Evolutionary conservation across 352 stramenopile species (phyloP).

Genomic region (Achlya hypogyna): DNA sequence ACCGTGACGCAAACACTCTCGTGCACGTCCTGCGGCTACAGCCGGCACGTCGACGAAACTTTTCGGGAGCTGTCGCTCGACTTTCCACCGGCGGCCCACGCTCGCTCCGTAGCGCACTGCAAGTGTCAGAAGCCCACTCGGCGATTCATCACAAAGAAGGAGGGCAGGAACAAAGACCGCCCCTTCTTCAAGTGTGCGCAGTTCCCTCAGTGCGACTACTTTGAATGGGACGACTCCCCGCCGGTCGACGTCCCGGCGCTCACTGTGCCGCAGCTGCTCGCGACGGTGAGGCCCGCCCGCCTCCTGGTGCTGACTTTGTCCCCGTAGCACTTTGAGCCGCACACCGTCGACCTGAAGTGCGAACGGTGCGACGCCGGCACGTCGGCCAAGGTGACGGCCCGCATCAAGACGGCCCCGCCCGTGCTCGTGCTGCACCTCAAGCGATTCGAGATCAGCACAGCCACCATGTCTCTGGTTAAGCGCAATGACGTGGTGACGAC

Average conservation of each 20-base stretch:
- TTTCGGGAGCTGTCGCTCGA: constrained; percentile 85
- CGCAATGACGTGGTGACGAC: constrained; percentile 67
- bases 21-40: constrained; percentile 69
- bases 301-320: not conserved
- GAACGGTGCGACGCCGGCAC: constrained; percentile 73
- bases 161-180: constrained; percentile 3
- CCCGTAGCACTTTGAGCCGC: constrained; percentile 59
- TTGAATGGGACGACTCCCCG: not conserved
- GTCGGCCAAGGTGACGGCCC: constrained; percentile 47
- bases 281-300: not conserved
- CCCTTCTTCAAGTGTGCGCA: constrained; percentile 15
- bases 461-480: constrained; percentile 62
- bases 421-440: constrained; percentile 79
- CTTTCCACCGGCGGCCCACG: constrained; percentile 28
- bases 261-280: not conserved
- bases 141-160: constrained; percentile 15
- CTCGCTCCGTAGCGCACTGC: constrained; percentile 24
- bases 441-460: constrained; percentile 72
- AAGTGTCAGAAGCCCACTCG: constrained; percentile 15
- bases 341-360: constrained; percentile 68
- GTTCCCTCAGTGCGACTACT: constrained; percentile 13
- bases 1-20: constrained; percentile 70
- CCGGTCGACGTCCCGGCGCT: not conserved
- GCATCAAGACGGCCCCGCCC: constrained; percentile 54
- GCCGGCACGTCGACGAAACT: constrained; percentile 59